Base-by-base conservation (phyloP, 345 rosid species). In the Salix suchowensis region DNA sequence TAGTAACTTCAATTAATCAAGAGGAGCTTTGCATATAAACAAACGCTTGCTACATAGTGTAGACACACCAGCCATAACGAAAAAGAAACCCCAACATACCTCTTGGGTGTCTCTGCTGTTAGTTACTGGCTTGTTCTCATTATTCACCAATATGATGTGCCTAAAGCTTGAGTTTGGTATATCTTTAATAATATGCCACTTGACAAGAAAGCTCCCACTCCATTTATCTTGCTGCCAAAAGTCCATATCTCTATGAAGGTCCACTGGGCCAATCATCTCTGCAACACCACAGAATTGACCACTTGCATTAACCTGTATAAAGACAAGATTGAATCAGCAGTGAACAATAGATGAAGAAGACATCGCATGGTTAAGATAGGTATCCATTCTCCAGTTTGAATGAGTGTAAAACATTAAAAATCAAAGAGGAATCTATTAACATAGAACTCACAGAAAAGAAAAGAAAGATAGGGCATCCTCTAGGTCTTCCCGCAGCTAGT, bases 201-300 rank as follows among this genome's bases (percentile, higher is more conserved):
- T 96, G 50, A 96, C 96, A 75, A 90, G 87, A 79, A 96, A 93
- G 85, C 97, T 90, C 64, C 99, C 99, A 58, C 90, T 92, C 99
- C 98, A 96, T 84, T 96, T 96, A 79, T 96, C 97, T 84, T 96
- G 99, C 87, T 92, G 99, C 99, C 99, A 96, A 84, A 93, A 96
- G 78, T 93, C 96, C 97, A 96, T 91, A 76, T 92, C 96, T 78
- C 80, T 89, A 37, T 80, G 84, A 58, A 91, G 90, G 79, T 94
- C 91, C 81, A 93, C 97, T 4, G 96, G 91, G 68, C 96, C 97
- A 67, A 85, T 80, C 99, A 96, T 96, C 90, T 96, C 98, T 0
- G 98, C 97, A 82, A 92, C 90, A 74, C 99, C 98, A 82, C 98
- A 93, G 80, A 96, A 96, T 80, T 91, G 95, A 78, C 98, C 97